Percentiles rank a stretch among this genome's conserved stretches.
phyloP scores from a whole-genome alignment of 352 stramenopile species.

The Globisporangium barbulae region DNA sequence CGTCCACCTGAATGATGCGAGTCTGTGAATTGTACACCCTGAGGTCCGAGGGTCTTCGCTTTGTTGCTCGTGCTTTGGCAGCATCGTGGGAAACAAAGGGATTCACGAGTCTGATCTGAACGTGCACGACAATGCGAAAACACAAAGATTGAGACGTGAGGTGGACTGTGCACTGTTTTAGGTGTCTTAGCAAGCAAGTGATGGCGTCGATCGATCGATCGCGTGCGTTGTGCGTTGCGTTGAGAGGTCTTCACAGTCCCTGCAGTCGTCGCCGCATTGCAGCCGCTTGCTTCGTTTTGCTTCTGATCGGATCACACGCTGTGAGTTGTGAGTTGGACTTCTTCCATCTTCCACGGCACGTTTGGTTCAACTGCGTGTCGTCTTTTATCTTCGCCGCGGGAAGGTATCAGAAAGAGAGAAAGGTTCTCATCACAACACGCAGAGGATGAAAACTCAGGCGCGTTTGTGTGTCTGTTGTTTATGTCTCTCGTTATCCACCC shows the following conservation, averaged over 20 bases:
- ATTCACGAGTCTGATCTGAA: neutral
- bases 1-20: neutral
- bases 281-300: neutral
- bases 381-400: neutral
- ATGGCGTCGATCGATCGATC: neutral
- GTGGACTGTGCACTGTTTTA: neutral
- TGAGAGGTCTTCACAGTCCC: neutral
- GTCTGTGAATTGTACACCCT: neutral
- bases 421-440: too few relatives aligned
- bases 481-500: too few relatives aligned
- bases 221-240: neutral
- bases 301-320: neutral
- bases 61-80: neutral
- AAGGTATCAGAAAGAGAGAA: neutral
- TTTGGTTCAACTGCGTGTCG: neutral
- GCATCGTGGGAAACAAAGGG: neutral
- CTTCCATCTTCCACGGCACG: too few relatives aligned
- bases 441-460: too few relatives aligned
- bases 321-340: neutral
- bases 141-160: neutral
- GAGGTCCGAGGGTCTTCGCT: neutral
- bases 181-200: neutral
- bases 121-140: neutral
- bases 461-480: too few relatives aligned
- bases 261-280: neutral